Evolutionary conservation across 345 rosid species (phyloP), one percentile per base, ranked within the genome.

Genomic region (Orychophragmus violaceus): DNA sequence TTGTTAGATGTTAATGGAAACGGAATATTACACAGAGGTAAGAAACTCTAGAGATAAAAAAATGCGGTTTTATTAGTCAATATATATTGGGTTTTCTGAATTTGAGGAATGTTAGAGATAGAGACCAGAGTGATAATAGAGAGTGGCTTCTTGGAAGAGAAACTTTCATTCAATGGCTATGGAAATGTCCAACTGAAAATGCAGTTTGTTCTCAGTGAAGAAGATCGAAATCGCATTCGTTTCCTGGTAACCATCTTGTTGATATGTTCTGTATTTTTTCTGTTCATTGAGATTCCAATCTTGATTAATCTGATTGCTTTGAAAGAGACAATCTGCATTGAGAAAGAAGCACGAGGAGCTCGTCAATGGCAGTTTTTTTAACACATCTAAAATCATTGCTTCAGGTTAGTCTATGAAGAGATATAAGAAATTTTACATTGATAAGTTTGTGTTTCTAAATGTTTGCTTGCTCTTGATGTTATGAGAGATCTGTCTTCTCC

Each of bases 261-360:
- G 10, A 27, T 41, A 57, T 51, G 59, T 55, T 74, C 25, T 57
- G 68, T 69, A n/a, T 74, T 57, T 35, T 27, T 50, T 55, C 18
- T 45, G 45, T 57, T 14, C 53, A 49, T 29, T 7, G 9, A n/a
- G 9, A 0, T 50, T 19, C 22, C n/a, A 72, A 28, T 69, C 46
- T 39, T 63, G 27, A 37, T 36, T 22, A 22, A 2, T 45, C 13
- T 70, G 28, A 48, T 72, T 46, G 41, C 28, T 54, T 23, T 80
- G 66, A 80, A 66, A 93, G 98, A 88, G 98, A 81, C 85, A 87
- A 76, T 74, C 89, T 2, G 98, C 96, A 54, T 56, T 88, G 78
- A 75, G 59, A 72, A 93, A 80, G 89, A 93, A 90, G 67, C 84
- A 76, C 5, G 84, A 75, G 2, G 84, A 86, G 74, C 86, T 83